Percentiles rank a stretch among this genome's conserved stretches.
These are phyloP conservation scores for Scenedesmus sp. DNA, from an alignment of 163 green algal genomes.

Conservation along the genomic window DNA sequence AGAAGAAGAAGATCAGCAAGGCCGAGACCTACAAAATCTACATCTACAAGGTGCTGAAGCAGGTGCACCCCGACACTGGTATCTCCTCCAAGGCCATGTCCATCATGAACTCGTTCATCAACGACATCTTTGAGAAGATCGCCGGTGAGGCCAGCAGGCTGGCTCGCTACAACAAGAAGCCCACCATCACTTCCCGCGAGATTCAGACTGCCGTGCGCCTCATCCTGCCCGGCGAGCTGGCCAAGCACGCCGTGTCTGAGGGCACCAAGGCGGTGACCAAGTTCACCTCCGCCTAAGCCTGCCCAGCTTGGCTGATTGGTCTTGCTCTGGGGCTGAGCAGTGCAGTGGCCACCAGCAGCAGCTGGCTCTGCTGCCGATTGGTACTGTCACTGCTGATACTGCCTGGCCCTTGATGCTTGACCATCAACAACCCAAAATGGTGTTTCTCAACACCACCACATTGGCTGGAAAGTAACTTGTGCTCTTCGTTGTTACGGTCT, in stretches of 20 bases:
- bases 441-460: slow-evolving; percentile 52
- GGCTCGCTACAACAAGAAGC: slow-evolving; percentile 83
- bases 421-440: slow-evolving; percentile 29
- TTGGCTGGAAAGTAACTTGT: background rate
- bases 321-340: background rate
- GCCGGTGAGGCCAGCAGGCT: slow-evolving; percentile 59
- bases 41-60: slow-evolving; percentile 82
- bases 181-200: slow-evolving; percentile 93
- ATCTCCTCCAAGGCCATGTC: slow-evolving; percentile 79
- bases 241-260: slow-evolving; percentile 95
- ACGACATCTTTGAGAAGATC: slow-evolving; percentile 96
- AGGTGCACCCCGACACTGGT: slow-evolving; percentile 90
- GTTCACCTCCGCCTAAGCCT: slow-evolving; percentile 89
- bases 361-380: slow-evolving; percentile 9
- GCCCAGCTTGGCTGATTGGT: background rate
- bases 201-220: slow-evolving; percentile 86
- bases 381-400: background rate
- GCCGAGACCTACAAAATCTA: slow-evolving; percentile 73
- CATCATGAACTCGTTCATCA: slow-evolving; percentile 92
- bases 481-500: background rate
- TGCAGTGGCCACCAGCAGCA: slow-evolving; percentile 4
- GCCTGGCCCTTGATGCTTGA: background rate
- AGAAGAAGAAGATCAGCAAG: slow-evolving; percentile 75
- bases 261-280: slow-evolving; percentile 98
- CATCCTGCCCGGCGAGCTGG: slow-evolving; percentile 92